Percentiles rank a stretch among this genome's conserved stretches.
These are phyloP conservation scores for Fusarium tjaetaba DNA, from an alignment of 2,329 filamentous ascomycete genomes.

Conservation along the genomic window DNA sequence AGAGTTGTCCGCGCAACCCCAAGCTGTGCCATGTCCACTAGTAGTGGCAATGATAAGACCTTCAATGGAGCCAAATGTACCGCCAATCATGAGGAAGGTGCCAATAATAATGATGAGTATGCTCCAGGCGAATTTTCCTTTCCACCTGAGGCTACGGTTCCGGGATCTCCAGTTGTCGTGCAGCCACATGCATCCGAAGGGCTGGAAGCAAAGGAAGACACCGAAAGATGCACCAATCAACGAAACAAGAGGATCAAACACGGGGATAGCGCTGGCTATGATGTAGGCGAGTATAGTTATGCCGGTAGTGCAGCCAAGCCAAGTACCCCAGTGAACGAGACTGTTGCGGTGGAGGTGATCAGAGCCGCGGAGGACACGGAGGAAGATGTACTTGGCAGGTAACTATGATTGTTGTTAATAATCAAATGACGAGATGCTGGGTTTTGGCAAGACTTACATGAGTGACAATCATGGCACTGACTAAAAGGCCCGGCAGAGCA, in stretches of 20 bases:
- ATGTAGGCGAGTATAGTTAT: conserved; percentile 26
- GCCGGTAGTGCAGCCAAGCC: conserved; percentile 35
- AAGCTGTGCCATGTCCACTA: neutral
- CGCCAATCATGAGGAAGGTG: conserved; percentile 24
- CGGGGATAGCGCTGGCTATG: conserved; percentile 30
- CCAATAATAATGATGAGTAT: conserved; percentile 13
- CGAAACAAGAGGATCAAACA: conserved; percentile 28
- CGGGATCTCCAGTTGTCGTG: conserved; percentile 21
- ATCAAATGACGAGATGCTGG: neutral
- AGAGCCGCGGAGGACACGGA: conserved; percentile 43
- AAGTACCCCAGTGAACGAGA: conserved; percentile 44
- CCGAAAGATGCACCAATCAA: conserved; percentile 30
- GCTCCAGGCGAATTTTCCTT: conserved; percentile 10
- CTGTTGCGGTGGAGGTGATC: conserved; percentile 44
- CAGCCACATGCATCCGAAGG: conserved; percentile 33
- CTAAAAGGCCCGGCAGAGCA: conserved; percentile 46
- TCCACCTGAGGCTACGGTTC: conserved; percentile 2
- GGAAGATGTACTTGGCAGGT: conserved; percentile 45
- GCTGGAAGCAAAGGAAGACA: conserved; percentile 35
- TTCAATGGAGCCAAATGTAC: conserved; percentile 26
- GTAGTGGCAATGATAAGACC: neutral
- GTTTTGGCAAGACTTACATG: conserved; percentile 37
- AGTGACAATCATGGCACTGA: conserved; percentile 41
- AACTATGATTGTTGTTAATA: conserved; percentile 1
- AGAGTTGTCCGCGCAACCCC: conserved; percentile 27